Percentiles rank a stretch among this genome's conserved stretches.
These are phyloP conservation scores for Chytridium lagenaria DNA, from an alignment of 371 early-diverging fungal species.

Conservation along the genomic window DNA sequence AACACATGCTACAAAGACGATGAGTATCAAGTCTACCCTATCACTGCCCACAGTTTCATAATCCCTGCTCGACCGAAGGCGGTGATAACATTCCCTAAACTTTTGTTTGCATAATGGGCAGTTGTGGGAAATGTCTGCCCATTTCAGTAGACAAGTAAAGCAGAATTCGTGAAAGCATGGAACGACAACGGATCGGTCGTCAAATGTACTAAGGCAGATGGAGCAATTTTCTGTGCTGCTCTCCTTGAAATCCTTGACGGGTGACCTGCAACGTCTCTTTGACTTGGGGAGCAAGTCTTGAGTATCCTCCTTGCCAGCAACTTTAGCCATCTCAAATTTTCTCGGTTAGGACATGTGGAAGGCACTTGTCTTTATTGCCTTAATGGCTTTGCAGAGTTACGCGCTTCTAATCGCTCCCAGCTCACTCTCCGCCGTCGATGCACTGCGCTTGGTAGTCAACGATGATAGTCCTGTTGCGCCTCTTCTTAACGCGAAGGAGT, in stretches of 20 bases:
- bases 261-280: neutral
- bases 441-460: neutral
- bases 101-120: constrained; percentile 50
- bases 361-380: too few species aligned
- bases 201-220: constrained; percentile 30
- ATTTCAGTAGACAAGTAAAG: constrained; percentile 43
- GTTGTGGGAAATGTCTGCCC: constrained; percentile 30
- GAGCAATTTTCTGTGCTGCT: constrained; percentile 15
- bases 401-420: neutral
- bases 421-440: neutral
- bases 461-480: neutral
- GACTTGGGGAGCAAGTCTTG: too few species aligned
- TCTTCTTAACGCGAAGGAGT: neutral
- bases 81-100: constrained; percentile 13
- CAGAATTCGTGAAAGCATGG: constrained; percentile 44
- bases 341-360: too few species aligned
- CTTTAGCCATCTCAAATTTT: too few species aligned
- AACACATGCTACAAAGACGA: neutral
- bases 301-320: too few species aligned
- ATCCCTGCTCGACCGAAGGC: neutral
- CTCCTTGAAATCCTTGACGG: neutral
- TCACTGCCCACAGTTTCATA: neutral
- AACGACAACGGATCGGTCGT: neutral
- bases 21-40: neutral
- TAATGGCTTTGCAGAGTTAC: neutral